Evolutionary conservation across 2,329 filamentous ascomycete genomes (phyloP), one percentile per base, ranked within the genome.

Genomic region (Arthrobotrys entomopaga): DNA sequence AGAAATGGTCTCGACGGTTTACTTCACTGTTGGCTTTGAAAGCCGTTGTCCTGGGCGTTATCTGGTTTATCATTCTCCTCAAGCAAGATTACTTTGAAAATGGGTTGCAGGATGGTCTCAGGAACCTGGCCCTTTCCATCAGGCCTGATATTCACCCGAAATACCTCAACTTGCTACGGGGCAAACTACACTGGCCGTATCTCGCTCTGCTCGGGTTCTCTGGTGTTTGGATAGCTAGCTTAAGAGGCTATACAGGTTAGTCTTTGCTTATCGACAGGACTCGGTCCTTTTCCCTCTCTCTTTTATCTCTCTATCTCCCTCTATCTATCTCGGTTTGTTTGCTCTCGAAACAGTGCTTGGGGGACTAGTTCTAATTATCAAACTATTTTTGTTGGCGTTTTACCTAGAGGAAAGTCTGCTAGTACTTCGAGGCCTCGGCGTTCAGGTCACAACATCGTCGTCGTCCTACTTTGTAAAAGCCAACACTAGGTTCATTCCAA

Each of bases 391-490:
- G 43, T 60, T 59, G 38, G 38, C 24, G 46, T 81, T 85, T 15
- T 84, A 86, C 80, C 82, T 83, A 82, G 88, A 92, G 80, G 95
- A 99, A 84, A 93, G 91, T 5, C 85, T 99, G 5, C 87, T 97
- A 1, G 91, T 97, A 3, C 88, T 99, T 77, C 88, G 92, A 20
- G 92, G 93, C 0, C 85, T 99, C 13, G 95, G 95, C 6, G 90
- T 99, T 60, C 95, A 99, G 83, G 97, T 92, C 1, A 90, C 87
- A 6, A 90, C 89, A 0, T 89, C 88, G 26, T 88, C 89, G 7
- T 82, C 85, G 0, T 90, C 88, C 7, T 92, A 91, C 79, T 84
- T 93, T 34, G 75, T 70, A 19, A 73, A 75, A 49, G 76, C 76
- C 1, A 74, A 70, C 49, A 76, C 71, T 50, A 90, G 89, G 57